Evolutionary conservation across 164 flowering plant species (phyloP), one percentile per base, ranked within the genome.

Genomic region (Sextonia rubra): DNA sequence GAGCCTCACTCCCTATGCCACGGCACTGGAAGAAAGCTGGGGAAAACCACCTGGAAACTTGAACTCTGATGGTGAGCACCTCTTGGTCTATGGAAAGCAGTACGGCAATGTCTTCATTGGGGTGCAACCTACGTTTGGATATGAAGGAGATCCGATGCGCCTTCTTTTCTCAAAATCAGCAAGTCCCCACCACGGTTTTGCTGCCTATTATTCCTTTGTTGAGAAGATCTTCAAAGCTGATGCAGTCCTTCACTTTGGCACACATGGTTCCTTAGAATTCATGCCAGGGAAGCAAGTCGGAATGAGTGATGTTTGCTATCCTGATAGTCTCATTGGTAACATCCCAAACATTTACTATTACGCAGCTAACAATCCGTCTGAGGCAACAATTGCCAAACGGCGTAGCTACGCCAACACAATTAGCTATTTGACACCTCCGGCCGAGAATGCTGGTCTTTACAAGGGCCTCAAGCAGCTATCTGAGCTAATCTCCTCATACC

Each of bases 201-300:
- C 99, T 8, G 99, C 99, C 24, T 96, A 91, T 75, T 96, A 96
- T 81, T 91, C 99, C 0, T 96, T 77, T 69, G 94, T 96, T 25
- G 99, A 96, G 86, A 96, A 90, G 77, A 85, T 96, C 27, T 96
- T 96, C 86, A 83, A 88, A 76, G 97, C 99, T 2, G 99, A 96
- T 77, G 94, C 97, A 24, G 99, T 96, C 65, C 98, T 93, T 56
- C 99, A 96, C 70, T 96, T 96, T 72, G 99, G 99, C 0, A 96
- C 99, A 27, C 99, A 96, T 69, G 99, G 99, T 1, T 96, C 99
- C 1, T 90, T 96, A 48, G 99, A 96, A 74, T 96, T 96, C 84
- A 96, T 96, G 99, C 99, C 99, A 12, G 99, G 99, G 56, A 96
- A 96, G 68, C 99, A 96, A 69, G 99, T 96, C 9, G 99, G 98